phyloP scores from a whole-genome alignment of 2,329 filamentous ascomycete species.

The Mycosphaerella sp. region DNA sequence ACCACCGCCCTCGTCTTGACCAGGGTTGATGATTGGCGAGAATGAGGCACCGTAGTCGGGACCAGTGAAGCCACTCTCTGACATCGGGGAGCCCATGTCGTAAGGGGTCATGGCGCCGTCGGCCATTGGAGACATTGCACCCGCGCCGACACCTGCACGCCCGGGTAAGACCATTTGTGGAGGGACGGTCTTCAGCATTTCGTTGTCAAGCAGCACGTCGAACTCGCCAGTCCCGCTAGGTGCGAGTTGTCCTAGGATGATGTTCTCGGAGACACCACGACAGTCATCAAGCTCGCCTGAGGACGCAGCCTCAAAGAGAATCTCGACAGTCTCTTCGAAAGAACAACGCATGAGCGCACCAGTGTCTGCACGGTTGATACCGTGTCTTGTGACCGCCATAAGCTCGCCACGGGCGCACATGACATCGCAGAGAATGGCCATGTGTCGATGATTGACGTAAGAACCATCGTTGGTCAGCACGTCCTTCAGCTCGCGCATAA shows the following conservation, averaged over 20 bases:
- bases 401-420: constrained; percentile 95
- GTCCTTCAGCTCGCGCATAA: constrained; percentile 81
- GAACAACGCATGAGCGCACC: constrained; percentile 99
- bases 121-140: constrained; percentile 58
- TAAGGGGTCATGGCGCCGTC: constrained; percentile 88
- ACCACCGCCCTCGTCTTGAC: constrained; percentile 50
- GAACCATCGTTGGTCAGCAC: constrained; percentile 98
- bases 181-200: constrained; percentile 94
- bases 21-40: constrained; percentile 67
- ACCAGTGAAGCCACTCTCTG: constrained; percentile 56
- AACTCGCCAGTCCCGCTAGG: constrained; percentile 97
- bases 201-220: constrained; percentile 85
- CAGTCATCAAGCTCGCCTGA: constrained; percentile 96
- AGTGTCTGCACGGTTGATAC: constrained; percentile 96
- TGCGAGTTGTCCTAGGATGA: constrained; percentile 95
- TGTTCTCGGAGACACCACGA: constrained; percentile 95
- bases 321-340: constrained; percentile 98
- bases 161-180: constrained; percentile 47
- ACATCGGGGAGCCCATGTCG: constrained; percentile 62
- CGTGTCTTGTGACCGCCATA: constrained; percentile 94
- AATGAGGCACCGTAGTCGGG: constrained; percentile 56
- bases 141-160: constrained; percentile 67
- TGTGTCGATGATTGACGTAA: constrained; percentile 97
- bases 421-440: constrained; percentile 90
- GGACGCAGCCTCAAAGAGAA: constrained; percentile 89